Evolutionary conservation across 108 stramenopile genomes (phyloP).

Genomic region (Skeletonema menzelii): DNA sequence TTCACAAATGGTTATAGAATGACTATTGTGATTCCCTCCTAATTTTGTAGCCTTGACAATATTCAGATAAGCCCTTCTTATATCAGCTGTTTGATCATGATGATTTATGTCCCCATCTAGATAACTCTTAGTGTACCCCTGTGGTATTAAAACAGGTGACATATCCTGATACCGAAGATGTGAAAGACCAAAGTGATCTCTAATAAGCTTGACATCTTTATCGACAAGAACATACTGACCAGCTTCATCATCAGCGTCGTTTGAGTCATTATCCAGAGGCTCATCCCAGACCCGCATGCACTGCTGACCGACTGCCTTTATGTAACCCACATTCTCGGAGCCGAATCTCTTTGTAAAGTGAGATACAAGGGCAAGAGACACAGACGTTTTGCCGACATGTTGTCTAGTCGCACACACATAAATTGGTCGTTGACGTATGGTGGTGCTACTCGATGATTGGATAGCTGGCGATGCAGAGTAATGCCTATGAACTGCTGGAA

Average conservation of each 20-base stretch:
- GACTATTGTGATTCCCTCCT: slow-evolving; percentile 34
- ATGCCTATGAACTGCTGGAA: not conserved
- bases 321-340: slow-evolving; percentile 78
- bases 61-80: slow-evolving; percentile 40
- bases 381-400: slow-evolving; percentile 94
- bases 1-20: slow-evolving; percentile 79
- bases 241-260: slow-evolving; percentile 7
- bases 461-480: not conserved
- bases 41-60: slow-evolving; percentile 22
- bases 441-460: not conserved
- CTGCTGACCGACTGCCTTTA: slow-evolving; percentile 88
- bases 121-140: slow-evolving; percentile 83
- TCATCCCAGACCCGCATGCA: slow-evolving; percentile 41
- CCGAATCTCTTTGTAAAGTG: slow-evolving; percentile 83
- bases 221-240: slow-evolving; percentile 53
- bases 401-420: slow-evolving; percentile 89
- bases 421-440: slow-evolving; percentile 57
- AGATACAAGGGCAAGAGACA: slow-evolving; percentile 77
- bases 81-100: slow-evolving; percentile 49
- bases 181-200: slow-evolving; percentile 70
- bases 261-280: slow-evolving; percentile 4
- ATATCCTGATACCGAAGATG: slow-evolving; percentile 79
- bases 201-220: slow-evolving; percentile 84
- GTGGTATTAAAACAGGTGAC: slow-evolving; percentile 87
- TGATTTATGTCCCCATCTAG: slow-evolving; percentile 79